Evolutionary conservation across 768 basidiomycete genomes (phyloP), one percentile per base, ranked within the genome.

Genomic region (Trametes sanguinea): DNA sequence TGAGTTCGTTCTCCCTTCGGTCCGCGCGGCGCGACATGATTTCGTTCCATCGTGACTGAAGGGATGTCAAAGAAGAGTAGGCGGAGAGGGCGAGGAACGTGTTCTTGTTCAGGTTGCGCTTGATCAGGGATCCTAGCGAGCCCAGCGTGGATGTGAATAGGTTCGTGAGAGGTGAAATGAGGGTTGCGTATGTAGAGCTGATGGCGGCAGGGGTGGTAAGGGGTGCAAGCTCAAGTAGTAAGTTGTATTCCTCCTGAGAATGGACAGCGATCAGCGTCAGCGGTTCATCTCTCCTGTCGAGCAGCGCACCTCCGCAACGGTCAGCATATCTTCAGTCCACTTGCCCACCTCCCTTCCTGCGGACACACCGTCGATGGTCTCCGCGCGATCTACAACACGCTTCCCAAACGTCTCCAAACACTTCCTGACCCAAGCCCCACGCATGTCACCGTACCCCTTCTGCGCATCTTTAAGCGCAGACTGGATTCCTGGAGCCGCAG

Each of bases 401-500:
- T 87, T 87, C 2, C 84, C 89, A 65, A 87, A 85, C 6, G 78
- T 78, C 68, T 94, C 92, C 22, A 93, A 72, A 55, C 90, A 89
- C 68, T 88, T 91, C 63, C 81, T 82, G 44, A 79, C 81, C 92
- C 92, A 94, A 11, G 77, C 80, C 10, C 91, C 90, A 30, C 92
- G 83, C 90, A 94, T 94, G 65, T 93, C 91, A 0, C 90, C 92
- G 63, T 90, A 93, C 1, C 92, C 92, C 57, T 81, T 80, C 73
- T 92, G 90, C 6, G 90, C 90, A 17, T 94, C 92, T 68, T 80
- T 85, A 7, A 94, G 72, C 2, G 88, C 86, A 2, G 80, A 69
- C 22, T 85, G 75, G 46, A 93, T 92, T 3, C 78, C 77, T 4
- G 78, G 79, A 0, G 90, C 83, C 6, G 89, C 89, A 0, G 89